phyloP scores from a whole-genome alignment of 257 asterid species.

The Haberlea rhodopensis region DNA sequence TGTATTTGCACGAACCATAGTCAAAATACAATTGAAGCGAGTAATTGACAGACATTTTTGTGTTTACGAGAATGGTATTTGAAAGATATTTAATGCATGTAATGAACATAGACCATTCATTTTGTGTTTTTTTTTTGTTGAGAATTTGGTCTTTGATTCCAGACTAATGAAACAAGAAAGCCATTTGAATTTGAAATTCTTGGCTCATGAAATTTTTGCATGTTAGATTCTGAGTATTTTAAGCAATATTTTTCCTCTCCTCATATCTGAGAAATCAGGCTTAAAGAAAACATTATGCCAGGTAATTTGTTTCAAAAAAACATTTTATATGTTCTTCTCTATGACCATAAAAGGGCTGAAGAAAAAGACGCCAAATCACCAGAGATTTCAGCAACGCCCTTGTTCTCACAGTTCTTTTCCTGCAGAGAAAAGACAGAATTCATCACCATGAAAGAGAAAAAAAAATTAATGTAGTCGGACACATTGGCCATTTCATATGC shows the following conservation, averaged over 20 bases:
- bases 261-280: no score
- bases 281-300: no score
- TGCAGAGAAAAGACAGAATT: slow-evolving; percentile 25
- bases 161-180: not conserved
- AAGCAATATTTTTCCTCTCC: not conserved
- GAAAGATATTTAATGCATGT: not conserved
- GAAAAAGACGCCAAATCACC: slow-evolving; percentile 38
- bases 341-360: not conserved
- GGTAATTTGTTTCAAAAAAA: no score
- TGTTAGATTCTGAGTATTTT: no score
- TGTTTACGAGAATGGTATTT: not conserved
- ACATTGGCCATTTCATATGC: not conserved
- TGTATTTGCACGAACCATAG: not conserved
- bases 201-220: not conserved
- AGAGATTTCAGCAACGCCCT: slow-evolving; percentile 32
- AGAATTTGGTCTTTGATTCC: not conserved
- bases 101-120: not conserved
- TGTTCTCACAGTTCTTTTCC: slow-evolving; percentile 43
- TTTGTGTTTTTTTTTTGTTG: not conserved
- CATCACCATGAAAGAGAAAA: slow-evolving; percentile 1
- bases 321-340: no score
- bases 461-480: slow-evolving; percentile 13
- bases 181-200: not conserved
- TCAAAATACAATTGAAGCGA: not conserved
- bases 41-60: not conserved